Evolutionary conservation across 2,329 filamentous ascomycete species (phyloP), one percentile per base, ranked within the genome.

Genomic region (Cryphonectria carpinicola): DNA sequence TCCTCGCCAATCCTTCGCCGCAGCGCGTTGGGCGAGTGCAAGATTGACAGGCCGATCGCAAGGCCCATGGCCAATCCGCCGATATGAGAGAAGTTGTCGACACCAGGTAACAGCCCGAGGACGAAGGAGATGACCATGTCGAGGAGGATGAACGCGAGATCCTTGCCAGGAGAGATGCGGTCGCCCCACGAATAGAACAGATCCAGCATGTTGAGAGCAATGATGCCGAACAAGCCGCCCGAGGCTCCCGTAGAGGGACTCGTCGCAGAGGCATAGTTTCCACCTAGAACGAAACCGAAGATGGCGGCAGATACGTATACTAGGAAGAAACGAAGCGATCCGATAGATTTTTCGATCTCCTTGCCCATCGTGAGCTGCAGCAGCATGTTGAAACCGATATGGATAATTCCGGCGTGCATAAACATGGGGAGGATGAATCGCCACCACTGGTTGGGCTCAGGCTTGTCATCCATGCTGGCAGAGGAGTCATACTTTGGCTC

Each of bases 31-130:
- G 96, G 96, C 4, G 95, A 98, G 78, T 95, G 94, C 72, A 99
- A 85, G 39, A 99, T 86, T 73, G 91, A 97, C 66, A 98, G 86
- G 17, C 96, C 96, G 1, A 98, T 88, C 0, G 91, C 92, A 8
- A 99, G 83, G 0, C 96, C 96, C 90, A 97, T 97, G 66, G 97
- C 82, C 80, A 98, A 98, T 1, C 96, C 96, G 68, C 96, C 96
- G 73, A 99, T 98, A 76, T 99, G 96, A 22, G 93, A 93, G 80
- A 98, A 99, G 81, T 99, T 99, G 84, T 99, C 96, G 63, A 99
- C 83, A 11, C 95, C 95, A 0, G 96, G 96, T 1, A 99, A 86
- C 4, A 99, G 87, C 46, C 96, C 96, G 2, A 99, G 87, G 22
- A 96, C 94, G 78, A 99, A 98, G 0, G 94, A 94, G 74, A 99